Percentiles rank a stretch among this genome's conserved stretches.
Evolutionary conservation across 2,329 filamentous ascomycete genomes (phyloP).

Genomic region (Colletotrichum tofieldiae): DNA sequence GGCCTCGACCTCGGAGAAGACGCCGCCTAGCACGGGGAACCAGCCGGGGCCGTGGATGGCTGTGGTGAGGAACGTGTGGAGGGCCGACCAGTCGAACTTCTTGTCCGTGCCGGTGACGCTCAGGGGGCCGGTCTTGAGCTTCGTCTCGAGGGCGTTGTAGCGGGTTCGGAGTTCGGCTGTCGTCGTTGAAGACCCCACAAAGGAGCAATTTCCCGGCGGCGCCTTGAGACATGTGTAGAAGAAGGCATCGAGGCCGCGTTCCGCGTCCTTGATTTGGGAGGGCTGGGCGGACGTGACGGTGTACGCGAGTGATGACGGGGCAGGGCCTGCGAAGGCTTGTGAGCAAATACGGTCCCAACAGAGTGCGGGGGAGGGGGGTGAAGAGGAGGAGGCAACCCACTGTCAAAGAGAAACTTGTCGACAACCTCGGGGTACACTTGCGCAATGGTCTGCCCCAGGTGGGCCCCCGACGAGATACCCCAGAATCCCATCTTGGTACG

Average conservation of each 20-base stretch:
- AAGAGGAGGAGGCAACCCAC: not conserved
- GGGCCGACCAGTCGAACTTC: slow-evolving; percentile 32
- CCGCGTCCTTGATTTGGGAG: slow-evolving; percentile 19
- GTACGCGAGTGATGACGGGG: slow-evolving; percentile 21
- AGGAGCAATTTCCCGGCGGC: not conserved
- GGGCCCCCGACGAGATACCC: slow-evolving; percentile 16
- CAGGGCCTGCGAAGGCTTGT: not conserved
- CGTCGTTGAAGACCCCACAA: not conserved
- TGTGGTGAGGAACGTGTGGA: not conserved
- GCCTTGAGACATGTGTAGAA: slow-evolving; percentile 19
- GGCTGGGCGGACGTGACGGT: slow-evolving; percentile 22
- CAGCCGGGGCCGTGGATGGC: slow-evolving; percentile 9
- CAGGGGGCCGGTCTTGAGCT: slow-evolving; percentile 6
- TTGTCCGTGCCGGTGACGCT: not conserved
- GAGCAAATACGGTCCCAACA: not conserved
- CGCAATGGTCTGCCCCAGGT: slow-evolving; percentile 21
- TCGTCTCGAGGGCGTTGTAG: slow-evolving; percentile 8
- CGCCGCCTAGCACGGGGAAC: slow-evolving; percentile 13
- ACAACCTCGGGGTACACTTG: slow-evolving; percentile 23
- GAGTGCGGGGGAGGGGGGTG: too few relatives aligned
- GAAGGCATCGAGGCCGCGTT: slow-evolving; percentile 25
- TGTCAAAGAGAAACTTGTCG: slow-evolving; percentile 31
- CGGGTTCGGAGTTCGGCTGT: not conserved
- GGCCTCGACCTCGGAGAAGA: slow-evolving; percentile 15
- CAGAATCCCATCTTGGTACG: slow-evolving; percentile 32